phyloP scores from a whole-genome alignment of 1,284 basidiomycete genomes.

The Ceratobasidium sp. region DNA sequence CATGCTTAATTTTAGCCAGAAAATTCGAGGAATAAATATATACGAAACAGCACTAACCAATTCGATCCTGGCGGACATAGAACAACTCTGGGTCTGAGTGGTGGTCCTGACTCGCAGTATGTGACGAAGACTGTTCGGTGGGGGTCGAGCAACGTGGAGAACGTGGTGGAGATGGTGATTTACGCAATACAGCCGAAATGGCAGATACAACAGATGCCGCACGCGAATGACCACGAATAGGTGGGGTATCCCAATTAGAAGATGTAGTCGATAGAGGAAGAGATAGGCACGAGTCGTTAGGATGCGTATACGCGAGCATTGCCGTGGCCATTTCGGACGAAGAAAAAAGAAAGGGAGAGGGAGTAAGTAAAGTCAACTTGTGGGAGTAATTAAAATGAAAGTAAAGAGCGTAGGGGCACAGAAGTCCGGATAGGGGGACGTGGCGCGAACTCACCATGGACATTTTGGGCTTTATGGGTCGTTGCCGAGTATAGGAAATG shows the following conservation, averaged over 20 bases:
- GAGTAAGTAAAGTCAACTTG: not conserved
- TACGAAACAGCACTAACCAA: conserved; percentile 71
- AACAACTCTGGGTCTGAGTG: conserved; percentile 88
- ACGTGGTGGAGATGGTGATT: conserved; percentile 33
- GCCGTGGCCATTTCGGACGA: conserved; percentile 31
- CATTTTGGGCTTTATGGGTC: conserved; percentile 23
- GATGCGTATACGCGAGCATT: conserved; percentile 25
- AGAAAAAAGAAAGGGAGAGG: conserved; percentile 2
- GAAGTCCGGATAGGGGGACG: conserved; percentile 19
- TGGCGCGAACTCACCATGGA: conserved; percentile 39
- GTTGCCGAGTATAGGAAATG: conserved; percentile 26
- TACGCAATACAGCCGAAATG: conserved; percentile 34
- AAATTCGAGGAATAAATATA: too few species aligned
- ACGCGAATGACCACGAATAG: conserved; percentile 12
- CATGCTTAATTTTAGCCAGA: conserved; percentile 40
- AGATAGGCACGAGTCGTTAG: conserved; percentile 23
- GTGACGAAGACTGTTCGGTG: conserved; percentile 15
- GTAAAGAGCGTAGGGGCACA: conserved; percentile 17
- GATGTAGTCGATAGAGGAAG: not conserved
- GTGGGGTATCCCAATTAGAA: not conserved
- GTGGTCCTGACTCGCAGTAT: conserved; percentile 46
- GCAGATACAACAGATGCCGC: conserved; percentile 32
- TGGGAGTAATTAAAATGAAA: not conserved
- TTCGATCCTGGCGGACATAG: conserved; percentile 96
- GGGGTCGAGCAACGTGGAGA: conserved; percentile 1